phyloP scores from a whole-genome alignment of 2,329 filamentous ascomycete genomes.

The Exophiala sp. region DNA sequence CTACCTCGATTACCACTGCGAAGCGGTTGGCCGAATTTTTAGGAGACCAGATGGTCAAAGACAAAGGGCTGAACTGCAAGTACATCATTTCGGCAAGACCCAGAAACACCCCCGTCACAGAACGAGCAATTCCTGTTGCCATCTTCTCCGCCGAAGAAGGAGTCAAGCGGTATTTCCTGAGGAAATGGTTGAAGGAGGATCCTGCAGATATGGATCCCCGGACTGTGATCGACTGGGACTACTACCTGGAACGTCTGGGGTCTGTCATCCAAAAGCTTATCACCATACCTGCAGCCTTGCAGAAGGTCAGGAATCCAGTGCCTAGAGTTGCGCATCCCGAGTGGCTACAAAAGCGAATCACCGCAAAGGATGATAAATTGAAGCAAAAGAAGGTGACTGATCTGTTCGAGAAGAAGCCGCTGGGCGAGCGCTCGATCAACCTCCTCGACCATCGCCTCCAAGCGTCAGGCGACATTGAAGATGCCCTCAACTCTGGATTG shows the following conservation, averaged over 20 bases:
- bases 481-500: constrained; percentile 65
- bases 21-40: constrained; percentile 91
- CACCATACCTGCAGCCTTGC: constrained; percentile 92
- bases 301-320: constrained; percentile 91
- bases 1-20: constrained; percentile 97
- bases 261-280: constrained; percentile 99
- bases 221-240: constrained; percentile 89
- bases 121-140: constrained; percentile 86
- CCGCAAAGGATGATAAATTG: constrained; percentile 91
- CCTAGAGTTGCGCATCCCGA: constrained; percentile 91
- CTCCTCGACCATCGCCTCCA: constrained; percentile 52
- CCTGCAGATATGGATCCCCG: constrained; percentile 85
- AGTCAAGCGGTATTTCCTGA: constrained; percentile 80
- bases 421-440: constrained; percentile 52
- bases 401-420: constrained; percentile 57
- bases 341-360: constrained; percentile 90
- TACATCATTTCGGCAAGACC: constrained; percentile 93
- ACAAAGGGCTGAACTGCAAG: constrained; percentile 98
- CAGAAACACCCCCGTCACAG: constrained; percentile 84
- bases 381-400: constrained; percentile 99
- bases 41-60: constrained; percentile 97
- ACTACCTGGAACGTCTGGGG: constrained; percentile 90
- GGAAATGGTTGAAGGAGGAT: constrained; percentile 94
- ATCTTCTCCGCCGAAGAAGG: constrained; percentile 92
- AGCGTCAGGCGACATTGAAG: constrained; percentile 65